Base-by-base conservation (phyloP, 2,329 filamentous ascomycete species). In the Hypoxylon sp. region DNA sequence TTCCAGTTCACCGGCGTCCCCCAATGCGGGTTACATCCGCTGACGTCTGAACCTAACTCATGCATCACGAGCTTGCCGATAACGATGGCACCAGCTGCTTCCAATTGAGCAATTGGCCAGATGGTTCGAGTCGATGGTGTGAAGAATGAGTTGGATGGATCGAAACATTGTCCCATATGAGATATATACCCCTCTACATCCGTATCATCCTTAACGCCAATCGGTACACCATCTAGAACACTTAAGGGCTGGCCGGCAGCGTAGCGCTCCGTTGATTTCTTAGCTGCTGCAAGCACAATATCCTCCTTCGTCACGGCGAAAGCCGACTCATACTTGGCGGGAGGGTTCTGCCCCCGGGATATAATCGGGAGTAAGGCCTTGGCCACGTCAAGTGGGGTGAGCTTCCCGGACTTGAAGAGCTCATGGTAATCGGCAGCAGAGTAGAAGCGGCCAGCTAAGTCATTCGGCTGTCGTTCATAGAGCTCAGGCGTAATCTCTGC, bases 161-260 rank as follows among this genome's bases (percentile, higher is more conserved):
- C 85, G 50, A 89, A 83, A 68, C 82, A 85, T 74, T 91, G 89
- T 21, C 92, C 93, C 52, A 87, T 80, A 58, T 88, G 91, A 69
- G 86, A 88, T 55, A 87, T 85, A 76, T 93, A 94, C 13, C 92
- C 93, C 70, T 88, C 84, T 32, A 94, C 82, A 70, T 91, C 85
- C 15, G 91, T 85, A 75, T 97, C 93, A 75, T 97, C 93, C 80
- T 97, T 97, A 73, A 96, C 88, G 0, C 91, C 92, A 53, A 97
- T 87, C 0, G 93, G 94, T 0, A 97, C 88, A 11, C 94, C 94
- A 74, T 97, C 94, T 6, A 97, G 82, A 4, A 92, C 81, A 11
- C 92, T 86, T 15, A 93, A 79, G 0, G 89, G 85, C 68, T 85
- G 85, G 0, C 92, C 91, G 15, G 85, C 82, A 64, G 88, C 87